A percentile compares a stretch with the other conserved stretches of the same genome.
These are phyloP conservation scores for Combretum micranthum DNA, from an alignment of 345 rosid species.

Conservation along the genomic window DNA sequence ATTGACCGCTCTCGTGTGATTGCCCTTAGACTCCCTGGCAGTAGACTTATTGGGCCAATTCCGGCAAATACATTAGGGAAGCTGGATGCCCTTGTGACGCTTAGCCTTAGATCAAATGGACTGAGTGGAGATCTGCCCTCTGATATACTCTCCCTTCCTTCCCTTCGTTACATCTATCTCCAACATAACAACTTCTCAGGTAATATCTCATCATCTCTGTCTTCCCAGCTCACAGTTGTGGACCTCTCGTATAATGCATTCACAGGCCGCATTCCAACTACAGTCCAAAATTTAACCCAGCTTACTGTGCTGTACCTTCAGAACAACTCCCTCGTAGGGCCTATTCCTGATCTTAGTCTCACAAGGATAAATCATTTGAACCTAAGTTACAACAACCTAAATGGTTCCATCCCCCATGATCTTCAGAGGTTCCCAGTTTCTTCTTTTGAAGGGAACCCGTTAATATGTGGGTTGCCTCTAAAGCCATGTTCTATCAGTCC, in stretches of 20 bases:
- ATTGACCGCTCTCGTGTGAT: constrained; percentile 43
- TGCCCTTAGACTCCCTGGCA: constrained; percentile 73
- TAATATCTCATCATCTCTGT: constrained; percentile 43
- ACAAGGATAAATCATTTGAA: constrained; percentile 55
- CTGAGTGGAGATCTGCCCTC: constrained; percentile 67
- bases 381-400: constrained; percentile 67
- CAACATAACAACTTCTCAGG: constrained; percentile 84
- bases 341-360: constrained; percentile 47
- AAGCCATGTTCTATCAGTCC: constrained; percentile 42
- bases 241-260: constrained; percentile 78
- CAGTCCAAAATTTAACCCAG: constrained; percentile 40
- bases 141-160: constrained; percentile 67
- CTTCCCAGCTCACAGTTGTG: constrained; percentile 44
- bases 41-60: constrained; percentile 67
- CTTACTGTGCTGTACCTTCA: constrained; percentile 58
- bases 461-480: constrained; percentile 67
- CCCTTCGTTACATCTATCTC: constrained; percentile 53
- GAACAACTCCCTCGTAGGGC: constrained; percentile 61
- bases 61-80: constrained; percentile 70
- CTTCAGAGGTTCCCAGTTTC: constrained; percentile 57
- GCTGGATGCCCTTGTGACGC: constrained; percentile 58
- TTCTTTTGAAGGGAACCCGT: constrained; percentile 61
- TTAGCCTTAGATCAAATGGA: constrained; percentile 72
- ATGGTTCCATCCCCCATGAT: constrained; percentile 67
- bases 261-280: constrained; percentile 50